Base-by-base conservation (phyloP, 106 monocot species). In the Alisma plantagoaquatica region DNA sequence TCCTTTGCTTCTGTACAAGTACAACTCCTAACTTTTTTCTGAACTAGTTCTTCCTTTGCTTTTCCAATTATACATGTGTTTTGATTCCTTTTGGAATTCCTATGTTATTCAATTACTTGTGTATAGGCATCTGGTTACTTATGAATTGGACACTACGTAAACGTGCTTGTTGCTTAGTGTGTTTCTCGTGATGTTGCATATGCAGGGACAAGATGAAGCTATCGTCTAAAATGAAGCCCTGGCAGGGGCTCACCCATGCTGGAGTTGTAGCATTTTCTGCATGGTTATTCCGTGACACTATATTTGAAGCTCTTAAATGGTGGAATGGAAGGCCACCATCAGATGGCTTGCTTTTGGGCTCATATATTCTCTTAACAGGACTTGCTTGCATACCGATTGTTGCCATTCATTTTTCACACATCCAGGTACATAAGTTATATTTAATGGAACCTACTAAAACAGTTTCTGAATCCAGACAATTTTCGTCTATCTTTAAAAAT, bases 1-100 rank as follows among this genome's bases (percentile, higher is more conserved):
- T 21, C 96, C 96, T 11, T 31, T 98, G 60, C 79, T 98, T 58
- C 89, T 98, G 63, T 98, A 98, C 89, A 98, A 78, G 96, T 98
- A 82, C 23, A 18, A 2, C 0, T 26, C 27, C 18, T 15, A 54
- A 29, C 28, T 41, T 30, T 27, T 33, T 30, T 53, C n/a, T n/a
- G n/a, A 38, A 7, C 35, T 14, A 38, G 9, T 14, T 38, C 35
- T 43, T 28, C 10, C 31, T 16, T 8, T 32, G 18, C 19, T 29
- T 49, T 14, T 19, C n/a, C n/a, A n/a, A n/a, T n/a, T n/a, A n/a
- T n/a, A n/a, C n/a, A n/a, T n/a, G n/a, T n/a, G n/a, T n/a, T n/a
- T n/a, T n/a, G n/a, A n/a, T n/a, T n/a, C n/a, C n/a, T n/a, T n/a
- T n/a, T n/a, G n/a, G n/a, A n/a, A n/a, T n/a, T n/a, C n/a, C n/a